Evolutionary conservation across 108 stramenopile species (phyloP).

Genomic region (Phaeodactylum tricornutum): DNA sequence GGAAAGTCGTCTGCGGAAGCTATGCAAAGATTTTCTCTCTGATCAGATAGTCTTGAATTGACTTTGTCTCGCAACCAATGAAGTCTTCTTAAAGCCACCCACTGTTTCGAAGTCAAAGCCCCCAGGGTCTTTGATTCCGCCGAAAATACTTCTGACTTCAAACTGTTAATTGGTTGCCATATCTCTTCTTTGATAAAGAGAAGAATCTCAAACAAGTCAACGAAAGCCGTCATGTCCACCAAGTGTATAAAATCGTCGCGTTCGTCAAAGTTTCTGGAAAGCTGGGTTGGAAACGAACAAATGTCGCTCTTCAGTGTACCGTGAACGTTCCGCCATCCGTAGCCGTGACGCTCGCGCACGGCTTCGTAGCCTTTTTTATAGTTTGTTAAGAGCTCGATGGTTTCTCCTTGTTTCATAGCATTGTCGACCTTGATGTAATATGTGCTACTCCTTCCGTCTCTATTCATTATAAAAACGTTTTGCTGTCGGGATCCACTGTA

Average conservation of each 20-base stretch:
- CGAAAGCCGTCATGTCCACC: background rate
- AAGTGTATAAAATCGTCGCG: background rate
- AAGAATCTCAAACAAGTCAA: background rate
- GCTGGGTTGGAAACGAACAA: constrained; percentile 19
- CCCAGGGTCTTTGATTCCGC: background rate
- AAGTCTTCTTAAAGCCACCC: background rate
- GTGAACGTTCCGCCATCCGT: constrained; percentile 37
- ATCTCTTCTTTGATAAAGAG: background rate
- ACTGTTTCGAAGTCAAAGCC: background rate
- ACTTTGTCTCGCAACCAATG: background rate
- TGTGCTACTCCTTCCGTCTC: constrained; percentile 28
- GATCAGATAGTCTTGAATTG: background rate
- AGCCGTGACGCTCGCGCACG: constrained; percentile 62
- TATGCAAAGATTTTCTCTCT: background rate
- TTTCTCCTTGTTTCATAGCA: constrained; percentile 40
- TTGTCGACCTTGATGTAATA: constrained; percentile 24
- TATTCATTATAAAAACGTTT: constrained; percentile 32
- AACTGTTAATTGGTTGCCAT: background rate
- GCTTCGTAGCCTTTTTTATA: constrained; percentile 55
- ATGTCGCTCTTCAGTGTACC: constrained; percentile 22
- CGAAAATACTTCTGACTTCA: background rate
- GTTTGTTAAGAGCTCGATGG: constrained; percentile 51
- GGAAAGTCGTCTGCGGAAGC: background rate
- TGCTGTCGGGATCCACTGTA: constrained; percentile 24
- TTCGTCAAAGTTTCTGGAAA: constrained; percentile 61